Percentiles rank a stretch among this genome's conserved stretches.
Evolutionary conservation across 805 yeast species (phyloP).

Genomic region (Dipodascopsis tothii): DNA sequence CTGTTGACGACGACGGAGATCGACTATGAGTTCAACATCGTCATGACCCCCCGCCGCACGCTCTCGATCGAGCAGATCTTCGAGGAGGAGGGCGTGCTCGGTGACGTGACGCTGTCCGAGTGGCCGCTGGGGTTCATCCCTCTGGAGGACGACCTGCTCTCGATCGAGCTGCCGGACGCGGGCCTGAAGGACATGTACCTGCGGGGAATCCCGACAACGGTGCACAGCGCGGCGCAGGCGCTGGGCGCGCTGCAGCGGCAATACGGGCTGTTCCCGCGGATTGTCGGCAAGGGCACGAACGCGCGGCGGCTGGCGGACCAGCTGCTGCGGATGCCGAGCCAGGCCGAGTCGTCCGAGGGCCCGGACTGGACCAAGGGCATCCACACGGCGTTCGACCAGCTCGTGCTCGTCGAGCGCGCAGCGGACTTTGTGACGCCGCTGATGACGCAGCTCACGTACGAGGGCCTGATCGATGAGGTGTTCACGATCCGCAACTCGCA

Average conservation of each 20-base stretch:
- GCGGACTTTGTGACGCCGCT: slow-evolving; percentile 66
- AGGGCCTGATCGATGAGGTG: slow-evolving; percentile 73
- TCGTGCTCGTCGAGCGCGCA: slow-evolving; percentile 71
- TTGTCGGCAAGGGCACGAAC: slow-evolving; percentile 53
- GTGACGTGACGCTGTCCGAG: slow-evolving; percentile 35
- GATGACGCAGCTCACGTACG: slow-evolving; percentile 69
- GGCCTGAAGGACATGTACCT: slow-evolving; percentile 38
- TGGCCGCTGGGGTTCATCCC: slow-evolving; percentile 43
- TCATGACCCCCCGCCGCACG: slow-evolving; percentile 27
- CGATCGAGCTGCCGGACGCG: slow-evolving; percentile 37
- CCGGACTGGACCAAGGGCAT: slow-evolving; percentile 26
- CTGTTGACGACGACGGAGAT: slow-evolving; percentile 18
- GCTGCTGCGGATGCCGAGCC: slow-evolving; percentile 26
- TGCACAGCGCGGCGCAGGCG: slow-evolving; percentile 43
- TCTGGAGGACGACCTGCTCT: slow-evolving; percentile 38
- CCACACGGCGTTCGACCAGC: slow-evolving; percentile 41
- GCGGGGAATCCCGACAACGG: slow-evolving; percentile 26
- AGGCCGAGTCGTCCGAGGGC: slow-evolving; percentile 29
- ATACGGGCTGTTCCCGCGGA: slow-evolving; percentile 45
- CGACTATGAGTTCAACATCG: slow-evolving; percentile 25
- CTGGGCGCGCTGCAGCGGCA: slow-evolving; percentile 40
- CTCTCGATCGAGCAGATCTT: slow-evolving; percentile 27
- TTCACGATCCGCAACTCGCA: slow-evolving; percentile 38
- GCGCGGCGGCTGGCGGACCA: slow-evolving; percentile 45
- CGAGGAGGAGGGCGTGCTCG: slow-evolving; percentile 34